Base-by-base conservation (phyloP, 2,329 filamentous ascomycete species). In the Penicillium sp. region DNA sequence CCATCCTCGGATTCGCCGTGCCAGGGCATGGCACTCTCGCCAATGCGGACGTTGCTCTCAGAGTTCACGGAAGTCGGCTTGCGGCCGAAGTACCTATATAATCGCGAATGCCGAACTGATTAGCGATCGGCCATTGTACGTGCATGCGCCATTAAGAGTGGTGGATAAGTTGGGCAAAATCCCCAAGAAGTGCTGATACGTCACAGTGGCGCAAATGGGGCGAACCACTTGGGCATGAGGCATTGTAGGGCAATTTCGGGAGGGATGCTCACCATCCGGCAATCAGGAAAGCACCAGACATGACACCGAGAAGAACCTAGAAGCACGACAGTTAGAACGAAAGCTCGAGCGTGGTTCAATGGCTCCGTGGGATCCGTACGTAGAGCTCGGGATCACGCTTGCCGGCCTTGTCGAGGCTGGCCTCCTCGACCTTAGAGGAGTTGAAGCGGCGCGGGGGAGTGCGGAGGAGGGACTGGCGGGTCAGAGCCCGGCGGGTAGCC, bases 301-400 rank as follows among this genome's bases (percentile, higher is more conserved):
- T 96, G 75, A 97, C 87, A 72, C 86, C 90, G 63, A 92, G 85
- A 65, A 99, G 89, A 72, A 97, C 86, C 94, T 97, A 70, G 46
- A 57, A 24, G 1, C 9, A 49, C 3, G 49, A 10, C 3, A 44
- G 56, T 70, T 62, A 66, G 63, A 53, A 32, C 35, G 22, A 56
- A 44, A 42, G 43, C n/a, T 57, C 34, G 43, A 35, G 34, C 3
- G 22, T 31, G 8, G 18, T 39, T 53, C 56, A 61, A 51, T 60
- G 34, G 54, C 61, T 45, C 56, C 38, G 56, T 56, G 26, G 34
- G 38, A 51, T 58, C 13, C 84, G 65, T 84, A 90, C 87, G 74
- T 88, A 89, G 72, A 90, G 86, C 79, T 90, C 88, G 57, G 88
- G 88, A 74, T 90, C 87, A 73, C 80, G 80, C 79, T 84, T 86